phyloP scores from a whole-genome alignment of 2,329 filamentous ascomycete species.

The Lachnellula arida region DNA sequence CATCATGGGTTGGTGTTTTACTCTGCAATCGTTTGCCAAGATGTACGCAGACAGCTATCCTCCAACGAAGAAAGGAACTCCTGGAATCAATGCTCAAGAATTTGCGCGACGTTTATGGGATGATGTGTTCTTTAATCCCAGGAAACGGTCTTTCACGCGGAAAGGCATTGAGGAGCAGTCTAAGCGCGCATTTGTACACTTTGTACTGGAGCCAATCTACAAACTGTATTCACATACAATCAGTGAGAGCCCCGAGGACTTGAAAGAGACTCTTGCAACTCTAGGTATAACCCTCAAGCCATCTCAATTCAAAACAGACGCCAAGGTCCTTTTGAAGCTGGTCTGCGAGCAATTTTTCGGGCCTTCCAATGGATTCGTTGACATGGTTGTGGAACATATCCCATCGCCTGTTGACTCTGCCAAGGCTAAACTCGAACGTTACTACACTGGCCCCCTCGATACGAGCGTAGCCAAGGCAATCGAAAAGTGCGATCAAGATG shows the following conservation, averaged over 20 bases:
- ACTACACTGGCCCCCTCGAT: conserved; percentile 89
- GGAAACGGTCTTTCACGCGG: conserved; percentile 84
- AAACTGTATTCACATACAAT: conserved; percentile 95
- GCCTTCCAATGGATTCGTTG: conserved; percentile 81
- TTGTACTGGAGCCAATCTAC: conserved; percentile 94
- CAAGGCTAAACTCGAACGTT: conserved; percentile 70
- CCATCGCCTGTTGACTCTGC: conserved; percentile 81
- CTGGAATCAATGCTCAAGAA: conserved; percentile 73
- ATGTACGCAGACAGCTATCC: conserved; percentile 90
- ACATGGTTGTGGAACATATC: conserved; percentile 88
- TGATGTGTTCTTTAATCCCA: conserved; percentile 92
- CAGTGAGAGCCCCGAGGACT: conserved; percentile 79
- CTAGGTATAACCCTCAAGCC: conserved; percentile 87
- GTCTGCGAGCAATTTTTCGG: conserved; percentile 97
- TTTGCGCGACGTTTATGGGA: conserved; percentile 89
- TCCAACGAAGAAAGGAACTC: conserved; percentile 22
- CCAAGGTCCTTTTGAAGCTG: conserved; percentile 79
- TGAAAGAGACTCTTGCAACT: conserved; percentile 71
- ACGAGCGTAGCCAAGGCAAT: conserved; percentile 77
- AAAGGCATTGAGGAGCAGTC: conserved; percentile 77
- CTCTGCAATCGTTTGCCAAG: conserved; percentile 85
- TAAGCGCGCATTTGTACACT: conserved; percentile 86
- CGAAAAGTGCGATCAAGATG: conserved; percentile 78
- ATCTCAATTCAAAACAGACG: conserved; percentile 85
- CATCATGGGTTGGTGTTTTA: conserved; percentile 96